Conservation (phyloP, 2,329 filamentous ascomycete species). For the Colletotrichum sublineola region DNA sequence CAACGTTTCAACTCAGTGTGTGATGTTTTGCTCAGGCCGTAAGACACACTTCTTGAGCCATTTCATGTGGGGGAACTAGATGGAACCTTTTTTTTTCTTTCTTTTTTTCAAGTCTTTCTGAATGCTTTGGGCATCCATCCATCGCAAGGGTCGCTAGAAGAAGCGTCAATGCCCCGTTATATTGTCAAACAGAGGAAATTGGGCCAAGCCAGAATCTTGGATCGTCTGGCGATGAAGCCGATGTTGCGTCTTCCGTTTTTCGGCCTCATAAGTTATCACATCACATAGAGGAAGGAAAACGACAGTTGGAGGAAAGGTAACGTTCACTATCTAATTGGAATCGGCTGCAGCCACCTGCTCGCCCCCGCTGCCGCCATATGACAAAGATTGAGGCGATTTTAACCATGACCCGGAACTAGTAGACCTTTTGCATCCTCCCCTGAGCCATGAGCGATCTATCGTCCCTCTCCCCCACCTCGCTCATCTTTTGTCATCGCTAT, state of each 20-base stretch:
- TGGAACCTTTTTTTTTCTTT: too few relatives aligned
- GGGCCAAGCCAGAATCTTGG: neutral
- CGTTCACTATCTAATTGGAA: slow-evolving; percentile 30
- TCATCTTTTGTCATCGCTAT: neutral
- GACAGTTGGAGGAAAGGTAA: slow-evolving; percentile 16
- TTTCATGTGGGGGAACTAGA: neutral
- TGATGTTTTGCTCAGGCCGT: too few relatives aligned
- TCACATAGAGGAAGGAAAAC: neutral
- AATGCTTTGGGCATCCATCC: neutral
- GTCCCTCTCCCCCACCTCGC: neutral
- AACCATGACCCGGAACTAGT: slow-evolving; percentile 34
- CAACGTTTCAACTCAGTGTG: neutral
- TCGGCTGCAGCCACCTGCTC: neutral
- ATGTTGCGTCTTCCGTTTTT: neutral
- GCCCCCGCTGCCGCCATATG: neutral
- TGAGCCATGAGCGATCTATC: neutral
- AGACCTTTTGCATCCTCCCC: slow-evolving; percentile 4
- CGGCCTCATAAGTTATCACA: neutral
- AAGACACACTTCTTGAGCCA: neutral
- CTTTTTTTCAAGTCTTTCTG: neutral
- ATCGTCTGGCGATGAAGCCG: neutral
- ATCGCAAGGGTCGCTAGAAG: neutral
- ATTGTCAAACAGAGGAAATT: neutral
- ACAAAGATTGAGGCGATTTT: slow-evolving; percentile 26
- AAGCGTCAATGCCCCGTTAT: neutral